Conservation (phyloP, 2,329 filamentous ascomycete genomes). For the Venturia pyrina region DNA sequence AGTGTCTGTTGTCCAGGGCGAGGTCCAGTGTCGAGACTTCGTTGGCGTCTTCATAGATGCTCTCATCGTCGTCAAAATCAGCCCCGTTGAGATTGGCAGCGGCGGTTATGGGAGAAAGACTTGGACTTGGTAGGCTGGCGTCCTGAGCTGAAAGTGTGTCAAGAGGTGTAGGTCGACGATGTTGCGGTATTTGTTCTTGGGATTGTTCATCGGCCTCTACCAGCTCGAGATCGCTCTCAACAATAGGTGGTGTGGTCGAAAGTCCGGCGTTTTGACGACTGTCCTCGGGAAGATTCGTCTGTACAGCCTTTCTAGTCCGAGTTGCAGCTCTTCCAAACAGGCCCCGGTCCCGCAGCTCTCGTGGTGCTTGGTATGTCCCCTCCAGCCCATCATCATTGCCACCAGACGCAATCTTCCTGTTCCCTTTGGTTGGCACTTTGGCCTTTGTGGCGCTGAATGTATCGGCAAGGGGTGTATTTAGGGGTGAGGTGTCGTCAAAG, state of each 20-base stretch:
- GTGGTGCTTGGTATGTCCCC: neutral
- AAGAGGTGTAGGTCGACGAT: slow-evolving; percentile 39
- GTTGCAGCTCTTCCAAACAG: neutral
- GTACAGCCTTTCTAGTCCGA: neutral
- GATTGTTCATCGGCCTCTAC: slow-evolving; percentile 33
- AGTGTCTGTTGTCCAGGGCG: slow-evolving; percentile 6
- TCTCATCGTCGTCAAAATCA: slow-evolving; percentile 19
- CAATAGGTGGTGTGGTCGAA: slow-evolving; percentile 49
- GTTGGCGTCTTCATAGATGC: slow-evolving; percentile 19
- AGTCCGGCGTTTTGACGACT: neutral
- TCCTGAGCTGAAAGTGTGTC: slow-evolving; percentile 70
- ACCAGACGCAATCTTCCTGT: slow-evolving; percentile 20
- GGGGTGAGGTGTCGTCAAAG: slow-evolving; percentile 23
- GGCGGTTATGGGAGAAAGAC: slow-evolving; percentile 79
- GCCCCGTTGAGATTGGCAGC: slow-evolving; percentile 45
- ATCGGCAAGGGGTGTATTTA: slow-evolving; percentile 28
- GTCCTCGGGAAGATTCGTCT: neutral
- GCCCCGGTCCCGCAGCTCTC: neutral
- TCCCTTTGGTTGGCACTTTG: slow-evolving; percentile 2
- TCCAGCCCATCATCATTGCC: slow-evolving; percentile 28
- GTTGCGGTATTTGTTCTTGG: slow-evolving; percentile 6
- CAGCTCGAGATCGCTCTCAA: slow-evolving; percentile 59
- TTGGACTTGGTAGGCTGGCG: slow-evolving; percentile 87
- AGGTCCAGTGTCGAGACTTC: slow-evolving; percentile 29
- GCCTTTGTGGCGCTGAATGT: slow-evolving; percentile 18